phyloP scores from a whole-genome alignment of 2,329 filamentous ascomycete species.

The Pseudogymnoascus pannorum region DNA sequence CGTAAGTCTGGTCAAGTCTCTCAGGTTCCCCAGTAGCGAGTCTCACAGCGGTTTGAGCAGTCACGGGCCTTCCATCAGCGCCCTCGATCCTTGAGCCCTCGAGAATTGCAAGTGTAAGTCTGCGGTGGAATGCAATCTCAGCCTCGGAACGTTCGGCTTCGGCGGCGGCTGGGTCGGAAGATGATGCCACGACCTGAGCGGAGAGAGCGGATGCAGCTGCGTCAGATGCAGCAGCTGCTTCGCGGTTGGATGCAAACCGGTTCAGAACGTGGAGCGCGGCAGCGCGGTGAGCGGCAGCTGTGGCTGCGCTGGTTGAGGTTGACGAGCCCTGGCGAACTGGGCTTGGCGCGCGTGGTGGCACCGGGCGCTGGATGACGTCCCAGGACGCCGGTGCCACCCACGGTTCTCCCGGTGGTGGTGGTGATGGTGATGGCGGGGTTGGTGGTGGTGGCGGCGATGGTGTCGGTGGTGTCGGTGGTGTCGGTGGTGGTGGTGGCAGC shows the following conservation, averaged over 20 bases:
- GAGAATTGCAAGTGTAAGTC: not conserved
- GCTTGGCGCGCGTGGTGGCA: no score
- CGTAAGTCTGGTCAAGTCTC: not conserved
- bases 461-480: no score
- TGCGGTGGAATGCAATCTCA: not conserved
- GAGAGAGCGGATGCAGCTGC: not conserved
- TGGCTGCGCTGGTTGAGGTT: not conserved
- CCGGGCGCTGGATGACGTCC: no score
- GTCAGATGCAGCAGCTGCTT: not conserved
- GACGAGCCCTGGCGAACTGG: no score
- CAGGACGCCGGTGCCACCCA: not conserved
- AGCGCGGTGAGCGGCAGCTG: not conserved
- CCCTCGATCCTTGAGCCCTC: not conserved
- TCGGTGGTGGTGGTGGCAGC: not conserved
- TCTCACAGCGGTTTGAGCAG: not conserved
- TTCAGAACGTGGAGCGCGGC: not conserved
- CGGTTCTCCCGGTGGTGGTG: not conserved
- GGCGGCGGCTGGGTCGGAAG: not conserved
- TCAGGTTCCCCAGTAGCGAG: not conserved
- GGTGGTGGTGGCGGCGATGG: not conserved
- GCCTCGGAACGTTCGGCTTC: not conserved
- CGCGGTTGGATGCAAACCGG: not conserved
- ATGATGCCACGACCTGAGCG: not conserved
- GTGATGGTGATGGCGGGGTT: not conserved
- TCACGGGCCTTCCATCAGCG: not conserved